Conservation (phyloP, 2,329 filamentous ascomycete species). For the Colletotrichum magnum region DNA sequence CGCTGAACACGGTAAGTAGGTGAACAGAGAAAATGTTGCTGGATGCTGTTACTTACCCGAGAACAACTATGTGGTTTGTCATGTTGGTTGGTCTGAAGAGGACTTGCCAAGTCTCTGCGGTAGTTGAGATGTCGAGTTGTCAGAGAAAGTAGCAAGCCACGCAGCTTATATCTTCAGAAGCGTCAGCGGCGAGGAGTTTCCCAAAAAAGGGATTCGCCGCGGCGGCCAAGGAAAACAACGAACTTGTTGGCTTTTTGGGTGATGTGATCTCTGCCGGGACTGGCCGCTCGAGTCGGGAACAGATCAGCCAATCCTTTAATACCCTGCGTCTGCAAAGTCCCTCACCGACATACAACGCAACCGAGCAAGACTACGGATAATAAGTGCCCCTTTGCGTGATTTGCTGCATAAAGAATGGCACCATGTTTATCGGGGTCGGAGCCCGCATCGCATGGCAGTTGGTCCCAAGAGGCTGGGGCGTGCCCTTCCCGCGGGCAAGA, state of each 20-base stretch:
- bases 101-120: not conserved
- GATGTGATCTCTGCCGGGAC: not conserved
- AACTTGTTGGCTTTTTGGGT: not conserved
- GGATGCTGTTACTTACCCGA: conserved; percentile 49
- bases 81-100: conserved; percentile 42
- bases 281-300: not conserved
- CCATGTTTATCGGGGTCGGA: conserved; percentile 18
- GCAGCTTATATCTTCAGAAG: not conserved
- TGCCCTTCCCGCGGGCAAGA: conserved; percentile 35
- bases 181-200: not conserved
- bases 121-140: not conserved
- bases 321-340: not conserved
- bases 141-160: not conserved
- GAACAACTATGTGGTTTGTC: conserved; percentile 67
- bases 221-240: not conserved
- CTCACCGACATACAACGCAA: not conserved
- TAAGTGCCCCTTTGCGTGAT: conserved; percentile 12
- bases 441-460: too few relatives aligned
- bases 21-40: not conserved
- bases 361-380: not conserved
- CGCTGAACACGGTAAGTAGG: conserved; percentile 47
- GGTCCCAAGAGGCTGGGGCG: conserved; percentile 15
- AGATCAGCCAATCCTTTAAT: conserved; percentile 1
- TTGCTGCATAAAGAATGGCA: conserved; percentile 7
- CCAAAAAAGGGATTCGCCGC: not conserved